These are phyloP conservation scores for Aschersonia sp. DNA, from an alignment of 2,329 filamentous ascomycete genomes.

Conservation along the genomic window DNA sequence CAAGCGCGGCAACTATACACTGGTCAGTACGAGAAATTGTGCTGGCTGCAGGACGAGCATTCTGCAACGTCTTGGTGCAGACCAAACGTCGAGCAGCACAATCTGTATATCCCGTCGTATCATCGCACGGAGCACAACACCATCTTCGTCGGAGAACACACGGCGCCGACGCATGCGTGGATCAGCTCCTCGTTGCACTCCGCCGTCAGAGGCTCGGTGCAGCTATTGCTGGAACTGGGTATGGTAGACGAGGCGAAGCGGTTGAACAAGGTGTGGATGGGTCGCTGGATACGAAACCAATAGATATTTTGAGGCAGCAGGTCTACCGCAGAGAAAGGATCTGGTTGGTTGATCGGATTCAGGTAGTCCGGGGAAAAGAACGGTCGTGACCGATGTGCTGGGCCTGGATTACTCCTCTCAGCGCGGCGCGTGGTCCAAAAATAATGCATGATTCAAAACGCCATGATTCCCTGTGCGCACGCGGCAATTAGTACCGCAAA, in stretches of 20 bases:
- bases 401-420: too few relatives aligned
- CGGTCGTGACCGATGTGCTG: too few relatives aligned
- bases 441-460: too few relatives aligned
- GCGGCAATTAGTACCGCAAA: too few relatives aligned
- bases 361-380: too few relatives aligned
- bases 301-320: too few relatives aligned
- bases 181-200: conserved; percentile 10
- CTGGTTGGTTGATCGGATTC: too few relatives aligned
- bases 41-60: conserved; percentile 41
- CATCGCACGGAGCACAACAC: conserved; percentile 39
- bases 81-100: conserved; percentile 37
- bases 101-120: conserved; percentile 44
- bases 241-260: conserved; percentile 37
- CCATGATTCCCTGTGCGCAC: too few relatives aligned
- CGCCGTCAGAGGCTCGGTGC: background rate
- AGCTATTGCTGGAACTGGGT: conserved; percentile 1
- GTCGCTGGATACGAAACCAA: conserved; percentile 29
- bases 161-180: conserved; percentile 45
- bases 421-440: too few relatives aligned
- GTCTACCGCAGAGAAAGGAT: too few relatives aligned
- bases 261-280: conserved; percentile 43
- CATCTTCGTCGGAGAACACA: conserved; percentile 15
- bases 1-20: conserved; percentile 40
- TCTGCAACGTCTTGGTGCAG: conserved; percentile 40
- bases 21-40: conserved; percentile 40